A percentile compares a stretch with the other conserved stretches of the same genome.
These are phyloP conservation scores for Sphaerulina musiva DNA, from an alignment of 2,329 filamentous ascomycete species.

Conservation along the genomic window DNA sequence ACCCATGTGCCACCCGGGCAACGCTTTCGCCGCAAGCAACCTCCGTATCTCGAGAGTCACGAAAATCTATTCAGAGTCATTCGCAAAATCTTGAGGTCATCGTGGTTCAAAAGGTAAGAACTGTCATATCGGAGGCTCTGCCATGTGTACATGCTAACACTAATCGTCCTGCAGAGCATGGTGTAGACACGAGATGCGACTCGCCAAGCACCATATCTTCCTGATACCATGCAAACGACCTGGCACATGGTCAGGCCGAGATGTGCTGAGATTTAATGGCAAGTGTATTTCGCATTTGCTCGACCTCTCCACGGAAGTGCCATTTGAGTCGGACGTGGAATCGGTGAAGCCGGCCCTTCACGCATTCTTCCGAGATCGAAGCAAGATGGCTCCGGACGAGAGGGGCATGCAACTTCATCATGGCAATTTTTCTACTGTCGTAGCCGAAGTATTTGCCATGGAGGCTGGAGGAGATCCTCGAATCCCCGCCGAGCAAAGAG, in stretches of 20 bases:
- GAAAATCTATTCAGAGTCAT: constrained; percentile 31
- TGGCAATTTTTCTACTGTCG: constrained; percentile 33
- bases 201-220: constrained; percentile 39
- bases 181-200: constrained; percentile 42
- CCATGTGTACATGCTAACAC: neutral
- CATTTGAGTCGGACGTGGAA: constrained; percentile 30
- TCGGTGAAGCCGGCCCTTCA: constrained; percentile 31
- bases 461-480: constrained; percentile 40
- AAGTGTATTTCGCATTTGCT: constrained; percentile 39
- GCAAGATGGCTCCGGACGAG: constrained; percentile 24
- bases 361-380: constrained; percentile 33
- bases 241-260: constrained; percentile 17
- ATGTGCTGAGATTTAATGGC: constrained; percentile 37
- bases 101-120: constrained; percentile 36
- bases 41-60: constrained; percentile 30
- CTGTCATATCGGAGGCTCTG: neutral
- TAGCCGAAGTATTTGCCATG: constrained; percentile 37
- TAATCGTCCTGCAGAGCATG: constrained; percentile 30
- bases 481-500: constrained; percentile 36
- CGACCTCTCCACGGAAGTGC: constrained; percentile 32
- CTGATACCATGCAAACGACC: constrained; percentile 34
- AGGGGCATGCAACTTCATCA: constrained; percentile 25
- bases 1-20: constrained; percentile 28
- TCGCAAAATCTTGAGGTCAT: constrained; percentile 36
- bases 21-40: constrained; percentile 30